Percentiles rank a stretch among this genome's conserved stretches.
phyloP scores from a whole-genome alignment of 345 rosid genomes.

The Gossypium australe region DNA sequence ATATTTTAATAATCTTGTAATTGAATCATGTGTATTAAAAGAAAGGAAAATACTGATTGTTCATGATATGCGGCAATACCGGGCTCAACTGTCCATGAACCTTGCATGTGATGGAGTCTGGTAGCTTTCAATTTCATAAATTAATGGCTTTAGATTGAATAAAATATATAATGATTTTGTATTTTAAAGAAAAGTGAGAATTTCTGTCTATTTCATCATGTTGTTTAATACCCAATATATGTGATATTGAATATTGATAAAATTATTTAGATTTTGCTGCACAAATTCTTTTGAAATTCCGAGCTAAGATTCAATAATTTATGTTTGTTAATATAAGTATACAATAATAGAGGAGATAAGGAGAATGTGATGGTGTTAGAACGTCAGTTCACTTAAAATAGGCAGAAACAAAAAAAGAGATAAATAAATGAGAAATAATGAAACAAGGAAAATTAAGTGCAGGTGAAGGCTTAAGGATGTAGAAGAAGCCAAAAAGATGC shows the following conservation, averaged over 20 bases:
- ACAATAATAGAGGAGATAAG: no score
- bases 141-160: conserved; percentile 3
- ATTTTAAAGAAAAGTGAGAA: conserved; percentile 15
- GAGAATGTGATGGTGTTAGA: no score
- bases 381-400: no score
- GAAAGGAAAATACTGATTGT: conserved; percentile 1
- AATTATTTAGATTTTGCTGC: neutral
- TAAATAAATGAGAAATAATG: no score
- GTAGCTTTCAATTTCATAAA: conserved; percentile 11
- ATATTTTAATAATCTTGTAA: no score
- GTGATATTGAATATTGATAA: conserved; percentile 13
- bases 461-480: no score
- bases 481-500: no score
- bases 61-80: conserved; percentile 52
- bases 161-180: neutral
- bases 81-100: conserved; percentile 54
- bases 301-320: neutral
- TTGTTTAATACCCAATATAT: conserved; percentile 24
- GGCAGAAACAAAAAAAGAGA: no score
- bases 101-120: conserved; percentile 53
- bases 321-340: no score
- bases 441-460: no score
- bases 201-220: conserved; percentile 29
- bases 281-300: neutral
- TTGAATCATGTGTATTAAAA: no score